phyloP scores from a whole-genome alignment of 1,284 basidiomycete species.

The Naganishia cerealis region DNA sequence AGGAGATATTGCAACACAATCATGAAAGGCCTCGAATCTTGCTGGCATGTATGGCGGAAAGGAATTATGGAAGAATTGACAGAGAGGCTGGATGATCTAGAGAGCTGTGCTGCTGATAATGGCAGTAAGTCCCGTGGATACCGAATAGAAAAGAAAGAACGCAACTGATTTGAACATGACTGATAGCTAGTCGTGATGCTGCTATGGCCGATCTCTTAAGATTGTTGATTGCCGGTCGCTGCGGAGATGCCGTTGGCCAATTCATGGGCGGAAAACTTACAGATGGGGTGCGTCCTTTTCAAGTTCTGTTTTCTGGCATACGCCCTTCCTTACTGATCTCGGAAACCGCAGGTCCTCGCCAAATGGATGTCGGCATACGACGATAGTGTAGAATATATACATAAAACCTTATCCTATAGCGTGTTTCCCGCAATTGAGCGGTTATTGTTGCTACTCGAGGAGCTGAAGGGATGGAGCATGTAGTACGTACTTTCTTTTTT shows the following conservation, averaged over 20 bases:
- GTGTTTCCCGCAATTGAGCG: constrained; percentile 47
- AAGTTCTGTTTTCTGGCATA: neutral
- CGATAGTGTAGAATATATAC: constrained; percentile 41
- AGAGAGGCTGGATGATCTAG: constrained; percentile 18
- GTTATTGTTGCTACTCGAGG: constrained; percentile 46
- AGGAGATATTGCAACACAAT: constrained; percentile 18
- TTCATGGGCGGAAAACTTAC: constrained; percentile 52
- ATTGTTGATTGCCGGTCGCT: constrained; percentile 46
- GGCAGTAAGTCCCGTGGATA: constrained; percentile 4
- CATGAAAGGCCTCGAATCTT: constrained; percentile 22
- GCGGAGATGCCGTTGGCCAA: constrained; percentile 45
- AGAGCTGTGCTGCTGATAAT: constrained; percentile 19
- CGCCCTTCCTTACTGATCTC: neutral
- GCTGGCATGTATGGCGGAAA: constrained; percentile 23
- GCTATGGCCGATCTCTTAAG: constrained; percentile 48
- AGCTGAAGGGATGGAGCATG: constrained; percentile 43
- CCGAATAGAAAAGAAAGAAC: neutral
- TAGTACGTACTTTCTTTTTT: constrained; percentile 35
- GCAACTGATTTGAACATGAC: neutral
- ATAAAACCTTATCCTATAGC: constrained; percentile 45
- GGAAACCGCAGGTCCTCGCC: constrained; percentile 3
- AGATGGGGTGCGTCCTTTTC: constrained; percentile 39
- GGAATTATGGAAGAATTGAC: constrained; percentile 22
- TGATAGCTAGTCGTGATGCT: constrained; percentile 16
- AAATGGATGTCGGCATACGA: constrained; percentile 50